Base-by-base conservation (phyloP, 805 yeast genomes). In the Lachancea mirantina region DNA sequence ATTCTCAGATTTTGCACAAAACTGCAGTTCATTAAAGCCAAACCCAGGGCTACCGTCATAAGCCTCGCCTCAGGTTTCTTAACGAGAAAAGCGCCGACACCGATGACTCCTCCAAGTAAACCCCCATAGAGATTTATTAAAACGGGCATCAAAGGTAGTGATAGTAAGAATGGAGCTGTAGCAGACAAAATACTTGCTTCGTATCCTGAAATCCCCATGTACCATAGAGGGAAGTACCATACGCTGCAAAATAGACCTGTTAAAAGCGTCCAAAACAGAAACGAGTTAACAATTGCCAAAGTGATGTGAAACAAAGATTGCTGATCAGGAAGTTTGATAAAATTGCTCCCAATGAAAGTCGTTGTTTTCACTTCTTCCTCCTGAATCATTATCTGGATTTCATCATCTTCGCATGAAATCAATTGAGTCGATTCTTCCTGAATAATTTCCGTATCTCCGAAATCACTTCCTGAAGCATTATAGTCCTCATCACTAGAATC, bases 191-290 rank as follows among this genome's bases (percentile, higher is more conserved):
- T 65, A 3, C 76, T 70, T 1, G 81, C 81, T 60, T 92, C 98
- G 55, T 83, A 88, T 4, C 98, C 98, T 2, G 95, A 82, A 27
- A 92, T 80, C 5, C 96, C 97, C 96, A 92, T 87, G 53, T 82
- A 74, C 98, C 98, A 92, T 41, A 92, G 66, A 8, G 98, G 98
- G 68, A 92, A 92, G 63, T 84, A 84, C 98, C 98, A 92, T 31
- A 92, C 77, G 50, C 92, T 77, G 36, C 92, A 70, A 26, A 85
- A 80, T 38, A 92, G 64, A 0, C 95, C 74, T 3, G 97, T 82
- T 26, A 76, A 42, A 14, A 78, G 77, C 0, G 96, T 69, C 96
- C 96, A 92, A 55, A 84, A 84, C 35, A 84, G 67, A 52, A 75
- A 78, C 3, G 89, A 69, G 52, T 88, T 87, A 49, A 74, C 51